phyloP scores from a whole-genome alignment of 257 asterid species.

The Salvia miltiorrhiza region DNA sequence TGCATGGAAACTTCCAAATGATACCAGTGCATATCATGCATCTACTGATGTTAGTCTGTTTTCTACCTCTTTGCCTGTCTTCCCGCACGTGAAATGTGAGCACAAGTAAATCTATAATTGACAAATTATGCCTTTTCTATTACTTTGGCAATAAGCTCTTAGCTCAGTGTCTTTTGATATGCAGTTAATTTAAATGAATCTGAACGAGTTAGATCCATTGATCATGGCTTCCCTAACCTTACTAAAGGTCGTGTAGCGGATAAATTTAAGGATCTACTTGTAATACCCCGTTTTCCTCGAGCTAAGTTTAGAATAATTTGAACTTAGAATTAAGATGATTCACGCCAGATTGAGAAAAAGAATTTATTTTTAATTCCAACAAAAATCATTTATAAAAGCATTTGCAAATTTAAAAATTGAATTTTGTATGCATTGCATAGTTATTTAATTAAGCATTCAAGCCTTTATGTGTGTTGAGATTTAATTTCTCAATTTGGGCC shows the following conservation, averaged over 20 bases:
- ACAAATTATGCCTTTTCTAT: background rate
- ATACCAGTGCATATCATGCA: conserved; percentile 36
- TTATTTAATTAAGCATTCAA: too few species aligned
- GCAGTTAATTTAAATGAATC: conserved; percentile 61
- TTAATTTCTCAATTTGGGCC: too few species aligned
- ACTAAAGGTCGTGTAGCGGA: conserved; percentile 34
- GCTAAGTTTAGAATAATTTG: too few species aligned
- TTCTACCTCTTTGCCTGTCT: conserved; percentile 81
- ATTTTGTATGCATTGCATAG: too few species aligned
- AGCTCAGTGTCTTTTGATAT: conserved; percentile 12
- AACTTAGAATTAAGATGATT: too few species aligned
- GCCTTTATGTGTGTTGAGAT: too few species aligned
- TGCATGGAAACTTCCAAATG: conserved; percentile 59
- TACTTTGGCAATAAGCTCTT: conserved; percentile 6
- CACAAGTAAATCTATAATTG: background rate
- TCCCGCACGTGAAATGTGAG: conserved; percentile 69
- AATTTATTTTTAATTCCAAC: too few species aligned
- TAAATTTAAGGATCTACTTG: conserved; percentile 44
- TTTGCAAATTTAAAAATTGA: too few species aligned
- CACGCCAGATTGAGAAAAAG: too few species aligned
- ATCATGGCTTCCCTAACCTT: conserved; percentile 54
- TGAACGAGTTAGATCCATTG: conserved; percentile 36
- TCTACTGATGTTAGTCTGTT: conserved; percentile 83
- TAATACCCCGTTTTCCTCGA: too few species aligned
- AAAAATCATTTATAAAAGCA: too few species aligned